Percentiles rank a stretch among this genome's conserved stretches.
phyloP scores from a whole-genome alignment of 306 rosid genomes.

The Vachellia collinsii region DNA sequence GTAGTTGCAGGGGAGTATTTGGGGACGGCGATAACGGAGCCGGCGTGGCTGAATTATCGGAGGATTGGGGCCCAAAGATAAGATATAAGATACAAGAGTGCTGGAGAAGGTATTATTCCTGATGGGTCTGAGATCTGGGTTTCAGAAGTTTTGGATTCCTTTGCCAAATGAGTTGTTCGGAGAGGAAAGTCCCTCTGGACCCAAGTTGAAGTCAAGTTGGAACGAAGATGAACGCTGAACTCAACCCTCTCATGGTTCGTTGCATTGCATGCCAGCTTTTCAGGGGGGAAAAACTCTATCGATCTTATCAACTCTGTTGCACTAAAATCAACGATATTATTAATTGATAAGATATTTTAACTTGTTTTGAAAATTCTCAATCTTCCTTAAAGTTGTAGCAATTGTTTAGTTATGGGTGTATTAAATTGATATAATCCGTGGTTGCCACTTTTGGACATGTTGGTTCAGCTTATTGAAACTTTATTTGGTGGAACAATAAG shows the following conservation, averaged over 20 bases:
- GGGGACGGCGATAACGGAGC: conserved; percentile 44
- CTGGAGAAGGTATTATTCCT: conserved; percentile 44
- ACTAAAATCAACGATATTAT: no score
- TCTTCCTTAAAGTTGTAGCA: no score
- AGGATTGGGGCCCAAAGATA: conserved; percentile 80
- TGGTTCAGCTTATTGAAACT: no score
- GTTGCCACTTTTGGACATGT: no score
- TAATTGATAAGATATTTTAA: no score
- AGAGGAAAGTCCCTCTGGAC: conserved; percentile 84
- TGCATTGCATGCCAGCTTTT: background rate
- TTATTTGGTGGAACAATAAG: no score
- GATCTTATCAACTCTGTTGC: no score
- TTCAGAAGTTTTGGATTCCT: conserved; percentile 30
- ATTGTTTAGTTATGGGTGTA: no score
- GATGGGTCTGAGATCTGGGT: conserved; percentile 39
- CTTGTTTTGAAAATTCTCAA: no score
- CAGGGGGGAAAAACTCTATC: no score
- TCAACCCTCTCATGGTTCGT: background rate
- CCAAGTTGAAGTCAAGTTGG: conserved; percentile 71
- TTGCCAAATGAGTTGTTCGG: conserved; percentile 68
- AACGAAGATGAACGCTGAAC: conserved; percentile 58
- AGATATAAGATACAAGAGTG: conserved; percentile 43
- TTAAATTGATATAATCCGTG: no score
- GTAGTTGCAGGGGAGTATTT: conserved; percentile 59
- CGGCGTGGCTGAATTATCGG: conserved; percentile 66